Conservation (phyloP, 768 basidiomycete genomes). For the Suillus subaureus region DNA sequence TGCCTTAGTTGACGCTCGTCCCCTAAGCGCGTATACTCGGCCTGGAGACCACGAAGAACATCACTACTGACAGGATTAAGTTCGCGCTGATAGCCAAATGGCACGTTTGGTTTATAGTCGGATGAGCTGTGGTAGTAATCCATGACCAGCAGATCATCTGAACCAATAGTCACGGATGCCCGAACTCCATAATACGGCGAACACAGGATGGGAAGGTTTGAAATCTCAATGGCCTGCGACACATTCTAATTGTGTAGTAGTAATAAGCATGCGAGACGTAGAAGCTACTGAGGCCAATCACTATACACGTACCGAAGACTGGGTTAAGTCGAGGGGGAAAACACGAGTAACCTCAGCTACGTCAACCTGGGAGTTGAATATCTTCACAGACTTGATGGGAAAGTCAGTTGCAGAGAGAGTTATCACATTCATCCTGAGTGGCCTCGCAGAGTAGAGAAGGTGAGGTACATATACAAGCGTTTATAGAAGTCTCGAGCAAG, state of each 20-base stretch:
- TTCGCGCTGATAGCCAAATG: background rate
- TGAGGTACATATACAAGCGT: background rate
- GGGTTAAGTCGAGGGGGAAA: conserved; percentile 20
- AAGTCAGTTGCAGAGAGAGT: conserved; percentile 11
- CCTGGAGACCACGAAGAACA: conserved; percentile 12
- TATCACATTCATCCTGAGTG: conserved; percentile 2
- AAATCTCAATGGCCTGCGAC: conserved; percentile 18
- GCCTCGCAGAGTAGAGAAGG: background rate
- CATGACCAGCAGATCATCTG: conserved; percentile 16
- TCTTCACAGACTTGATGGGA: conserved; percentile 21
- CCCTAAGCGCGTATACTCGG: conserved; percentile 16
- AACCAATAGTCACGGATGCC: conserved; percentile 17
- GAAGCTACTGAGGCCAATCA: background rate
- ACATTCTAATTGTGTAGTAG: conserved; percentile 15
- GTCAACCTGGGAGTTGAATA: conserved; percentile 13
- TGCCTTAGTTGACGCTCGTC: conserved; percentile 24
- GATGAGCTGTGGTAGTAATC: conserved; percentile 15
- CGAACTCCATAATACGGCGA: conserved; percentile 2
- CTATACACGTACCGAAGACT: conserved; percentile 6
- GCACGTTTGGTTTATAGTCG: too few species aligned
- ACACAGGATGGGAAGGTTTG: conserved; percentile 15
- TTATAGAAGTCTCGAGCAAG: background rate
- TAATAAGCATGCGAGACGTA: background rate
- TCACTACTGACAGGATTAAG: background rate
- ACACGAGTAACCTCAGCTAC: conserved; percentile 21